Conservation (phyloP, 768 basidiomycete species). For the Collybiopsis luxurians region DNA sequence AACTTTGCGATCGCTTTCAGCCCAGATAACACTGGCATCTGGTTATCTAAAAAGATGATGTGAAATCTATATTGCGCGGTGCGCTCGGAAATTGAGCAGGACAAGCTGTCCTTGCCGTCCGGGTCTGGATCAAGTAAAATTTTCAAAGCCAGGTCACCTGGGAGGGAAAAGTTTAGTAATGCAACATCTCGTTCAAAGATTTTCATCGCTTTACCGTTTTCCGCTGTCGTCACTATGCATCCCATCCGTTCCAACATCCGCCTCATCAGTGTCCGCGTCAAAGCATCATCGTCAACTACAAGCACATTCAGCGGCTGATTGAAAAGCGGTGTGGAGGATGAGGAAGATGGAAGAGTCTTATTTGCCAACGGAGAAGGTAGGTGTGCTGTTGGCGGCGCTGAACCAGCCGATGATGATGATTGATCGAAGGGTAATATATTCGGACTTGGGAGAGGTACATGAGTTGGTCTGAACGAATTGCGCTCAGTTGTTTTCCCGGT, state of each 20-base stretch:
- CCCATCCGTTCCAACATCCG: constrained; percentile 77
- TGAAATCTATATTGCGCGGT: constrained; percentile 39
- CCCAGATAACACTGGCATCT: constrained; percentile 83
- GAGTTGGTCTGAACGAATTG: constrained; percentile 30
- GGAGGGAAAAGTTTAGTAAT: too few species aligned
- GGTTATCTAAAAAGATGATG: constrained; percentile 62
- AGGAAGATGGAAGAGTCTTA: constrained; percentile 26
- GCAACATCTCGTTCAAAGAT: constrained; percentile 17
- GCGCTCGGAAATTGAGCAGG: not conserved
- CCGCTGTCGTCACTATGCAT: constrained; percentile 74
- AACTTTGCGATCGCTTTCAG: constrained; percentile 64
- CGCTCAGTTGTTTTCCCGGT: not conserved
- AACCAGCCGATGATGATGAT: not conserved
- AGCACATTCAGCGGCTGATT: constrained; percentile 61
- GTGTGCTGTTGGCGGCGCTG: not conserved
- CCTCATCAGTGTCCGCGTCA: constrained; percentile 81
- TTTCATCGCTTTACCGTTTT: constrained; percentile 70
- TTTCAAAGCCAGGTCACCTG: not conserved
- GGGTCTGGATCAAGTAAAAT: not conserved
- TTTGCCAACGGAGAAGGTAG: constrained; percentile 2
- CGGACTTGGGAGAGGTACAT: constrained; percentile 34
- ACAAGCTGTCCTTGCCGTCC: not conserved
- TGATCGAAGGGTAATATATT: constrained; percentile 28
- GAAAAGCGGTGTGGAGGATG: constrained; percentile 35
- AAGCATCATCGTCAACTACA: constrained; percentile 80